phyloP scores from a whole-genome alignment of 129 eudicot species.

The Flaveria brownii region DNA sequence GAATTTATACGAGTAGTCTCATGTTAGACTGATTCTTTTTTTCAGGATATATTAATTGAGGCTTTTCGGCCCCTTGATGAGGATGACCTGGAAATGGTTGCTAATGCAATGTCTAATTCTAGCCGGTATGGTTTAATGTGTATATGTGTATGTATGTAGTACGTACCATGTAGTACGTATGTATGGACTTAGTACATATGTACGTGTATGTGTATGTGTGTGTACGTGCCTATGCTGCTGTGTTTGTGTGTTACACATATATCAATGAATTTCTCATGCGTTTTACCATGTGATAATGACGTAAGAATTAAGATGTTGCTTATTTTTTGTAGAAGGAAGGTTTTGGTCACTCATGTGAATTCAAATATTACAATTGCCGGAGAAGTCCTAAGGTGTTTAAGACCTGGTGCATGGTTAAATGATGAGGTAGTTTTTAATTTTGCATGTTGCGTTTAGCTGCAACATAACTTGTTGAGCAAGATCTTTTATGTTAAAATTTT shows the following conservation, averaged over 20 bases:
- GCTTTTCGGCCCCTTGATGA: slow-evolving; percentile 65
- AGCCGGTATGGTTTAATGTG: slow-evolving; percentile 44
- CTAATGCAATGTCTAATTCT: slow-evolving; percentile 53
- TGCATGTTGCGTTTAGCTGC: not conserved
- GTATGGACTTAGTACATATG: not conserved
- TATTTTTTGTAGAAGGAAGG: slow-evolving; percentile 52
- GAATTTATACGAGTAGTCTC: slow-evolving; percentile 18
- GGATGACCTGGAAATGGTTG: slow-evolving; percentile 62
- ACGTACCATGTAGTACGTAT: not conserved
- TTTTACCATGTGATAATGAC: slow-evolving; percentile 14
- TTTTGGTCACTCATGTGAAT: slow-evolving; percentile 74
- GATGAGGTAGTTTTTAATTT: slow-evolving; percentile 62
- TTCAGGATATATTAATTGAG: slow-evolving; percentile 56
- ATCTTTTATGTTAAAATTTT: slow-evolving; percentile 20
- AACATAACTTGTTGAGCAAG: slow-evolving; percentile 10
- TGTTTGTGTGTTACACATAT: not conserved
- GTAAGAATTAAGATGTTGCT: not conserved
- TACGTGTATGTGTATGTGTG: not conserved
- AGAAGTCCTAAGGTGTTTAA: slow-evolving; percentile 69
- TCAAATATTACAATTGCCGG: slow-evolving; percentile 85
- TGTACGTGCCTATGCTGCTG: not conserved
- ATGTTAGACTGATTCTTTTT: slow-evolving; percentile 19
- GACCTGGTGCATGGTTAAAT: slow-evolving; percentile 81
- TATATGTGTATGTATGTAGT: not conserved
- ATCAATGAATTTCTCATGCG: not conserved